Percentiles rank a stretch among this genome's conserved stretches.
These are phyloP conservation scores for Lentithecium fluviatile DNA, from an alignment of 495 filamentous ascomycete genomes.

Conservation along the genomic window DNA sequence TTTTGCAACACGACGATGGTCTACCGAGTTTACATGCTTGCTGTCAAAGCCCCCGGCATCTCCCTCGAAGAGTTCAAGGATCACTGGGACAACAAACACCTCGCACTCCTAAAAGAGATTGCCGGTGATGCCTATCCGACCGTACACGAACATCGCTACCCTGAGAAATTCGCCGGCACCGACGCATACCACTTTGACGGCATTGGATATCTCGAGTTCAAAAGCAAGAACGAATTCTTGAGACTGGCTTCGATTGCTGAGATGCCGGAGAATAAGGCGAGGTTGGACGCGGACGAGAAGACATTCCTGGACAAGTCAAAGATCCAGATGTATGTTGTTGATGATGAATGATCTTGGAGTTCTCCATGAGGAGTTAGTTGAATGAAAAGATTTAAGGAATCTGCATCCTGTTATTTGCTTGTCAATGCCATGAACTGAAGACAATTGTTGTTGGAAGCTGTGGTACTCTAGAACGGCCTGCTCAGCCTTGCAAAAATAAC, in stretches of 20 bases:
- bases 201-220: not conserved
- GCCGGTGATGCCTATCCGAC: not conserved
- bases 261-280: not conserved
- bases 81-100: not conserved
- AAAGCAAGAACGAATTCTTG: not conserved
- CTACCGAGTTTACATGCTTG: not conserved
- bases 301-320: not conserved
- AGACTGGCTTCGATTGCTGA: not conserved
- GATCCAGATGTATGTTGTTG: conserved; percentile 5
- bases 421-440: too few species aligned
- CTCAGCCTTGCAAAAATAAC: too few species aligned
- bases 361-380: too few species aligned
- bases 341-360: not conserved
- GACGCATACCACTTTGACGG: not conserved
- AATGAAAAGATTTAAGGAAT: too few species aligned
- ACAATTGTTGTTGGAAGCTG: too few species aligned
- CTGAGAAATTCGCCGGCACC: not conserved
- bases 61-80: conserved; percentile 2
- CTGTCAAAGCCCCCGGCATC: conserved; percentile 1
- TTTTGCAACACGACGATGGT: too few species aligned
- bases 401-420: too few species aligned
- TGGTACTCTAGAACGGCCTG: too few species aligned
- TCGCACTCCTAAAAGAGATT: not conserved
- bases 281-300: not conserved
- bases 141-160: not conserved